Evolutionary conservation across 2,329 filamentous ascomycete genomes (phyloP), one percentile per base, ranked within the genome.

Genomic region (Phialemonium atrogriseum): DNA sequence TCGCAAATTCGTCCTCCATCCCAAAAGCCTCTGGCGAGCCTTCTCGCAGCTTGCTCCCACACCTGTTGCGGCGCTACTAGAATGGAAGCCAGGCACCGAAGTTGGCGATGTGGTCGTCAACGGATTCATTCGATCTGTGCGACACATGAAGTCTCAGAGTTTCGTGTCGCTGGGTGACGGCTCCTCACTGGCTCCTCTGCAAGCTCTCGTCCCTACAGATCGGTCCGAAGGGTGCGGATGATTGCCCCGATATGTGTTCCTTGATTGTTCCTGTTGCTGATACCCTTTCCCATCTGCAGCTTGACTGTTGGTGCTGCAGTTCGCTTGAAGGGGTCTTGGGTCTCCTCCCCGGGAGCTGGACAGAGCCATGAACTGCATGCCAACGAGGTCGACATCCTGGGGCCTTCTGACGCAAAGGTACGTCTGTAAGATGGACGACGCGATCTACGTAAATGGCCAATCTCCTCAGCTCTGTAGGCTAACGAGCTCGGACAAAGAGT

Each of bases 151-250:
- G 55, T 72, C 72, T 14, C 68, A 82, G 37, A 79, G 82, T 5
- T 96, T 98, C 60, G 80, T 88, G 32, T 75, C 86, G 37, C 67
- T 96, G 32, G 80, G 81, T 9, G 91, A 98, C 64, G 91, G 91
- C 26, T 93, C 87, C 10, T 86, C 83, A 24, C 66, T 84, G 44
- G 67, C 79, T 39, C 68, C 84, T 17, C 56, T 96, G 34, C 91
- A 98, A 61, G 85, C 81, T 27, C 77, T 94, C 27, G 62, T 94
- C 44, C 75, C 75, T 33, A 80, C 83, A 41, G 66, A 72, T 27
- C 68, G 86, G 50, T 78, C 81, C 43, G 68, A 78, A 58, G 74
- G 78, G 85, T 93, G 69, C 54, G 78, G 52, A 42, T 33, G 39
- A 34, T 47, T 20, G 39, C 34, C 35, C 28, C 32, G 28, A 34